Conservation (phyloP, 768 basidiomycete genomes). For the Peribolospora kevripleyi region DNA sequence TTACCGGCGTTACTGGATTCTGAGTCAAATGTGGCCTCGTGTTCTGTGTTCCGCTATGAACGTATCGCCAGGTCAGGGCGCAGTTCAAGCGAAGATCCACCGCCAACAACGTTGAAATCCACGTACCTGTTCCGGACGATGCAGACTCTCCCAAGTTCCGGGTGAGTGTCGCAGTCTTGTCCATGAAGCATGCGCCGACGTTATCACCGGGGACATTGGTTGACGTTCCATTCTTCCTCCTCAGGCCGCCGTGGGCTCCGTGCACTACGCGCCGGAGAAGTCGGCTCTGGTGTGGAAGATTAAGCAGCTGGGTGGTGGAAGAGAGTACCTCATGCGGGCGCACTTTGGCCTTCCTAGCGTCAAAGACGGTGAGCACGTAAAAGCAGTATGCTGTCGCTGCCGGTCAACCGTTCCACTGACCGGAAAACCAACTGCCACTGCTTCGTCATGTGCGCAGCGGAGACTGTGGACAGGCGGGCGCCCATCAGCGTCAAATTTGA, state of each 20-base stretch:
- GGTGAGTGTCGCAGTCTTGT: slow-evolving; percentile 26
- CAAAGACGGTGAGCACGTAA: slow-evolving; percentile 40
- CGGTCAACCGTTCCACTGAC: background rate
- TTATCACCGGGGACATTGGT: background rate
- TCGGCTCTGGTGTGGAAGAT: slow-evolving; percentile 99
- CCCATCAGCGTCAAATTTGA: slow-evolving; percentile 96
- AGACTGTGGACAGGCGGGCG: slow-evolving; percentile 65
- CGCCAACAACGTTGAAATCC: slow-evolving; percentile 96
- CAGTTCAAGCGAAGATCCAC: slow-evolving; percentile 93
- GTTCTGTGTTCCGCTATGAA: slow-evolving; percentile 17
- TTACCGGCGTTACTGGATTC: background rate
- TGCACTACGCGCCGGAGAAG: slow-evolving; percentile 94
- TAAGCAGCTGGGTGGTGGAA: slow-evolving; percentile 82
- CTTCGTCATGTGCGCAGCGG: slow-evolving; percentile 22
- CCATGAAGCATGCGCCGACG: background rate
- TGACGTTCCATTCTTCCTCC: background rate
- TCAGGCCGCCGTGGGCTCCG: slow-evolving; percentile 79
- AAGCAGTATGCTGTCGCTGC: no score
- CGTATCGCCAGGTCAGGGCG: slow-evolving; percentile 32
- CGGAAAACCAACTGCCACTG: background rate
- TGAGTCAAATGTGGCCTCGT: background rate
- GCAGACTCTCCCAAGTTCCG: slow-evolving; percentile 94
- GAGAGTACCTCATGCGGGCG: slow-evolving; percentile 93
- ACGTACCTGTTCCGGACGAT: slow-evolving; percentile 96
- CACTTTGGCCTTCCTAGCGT: slow-evolving; percentile 94